Percentiles rank a stretch among this genome's conserved stretches.
Conservation (phyloP, 441 rosid species). For the Populus hybrid region DNA sequence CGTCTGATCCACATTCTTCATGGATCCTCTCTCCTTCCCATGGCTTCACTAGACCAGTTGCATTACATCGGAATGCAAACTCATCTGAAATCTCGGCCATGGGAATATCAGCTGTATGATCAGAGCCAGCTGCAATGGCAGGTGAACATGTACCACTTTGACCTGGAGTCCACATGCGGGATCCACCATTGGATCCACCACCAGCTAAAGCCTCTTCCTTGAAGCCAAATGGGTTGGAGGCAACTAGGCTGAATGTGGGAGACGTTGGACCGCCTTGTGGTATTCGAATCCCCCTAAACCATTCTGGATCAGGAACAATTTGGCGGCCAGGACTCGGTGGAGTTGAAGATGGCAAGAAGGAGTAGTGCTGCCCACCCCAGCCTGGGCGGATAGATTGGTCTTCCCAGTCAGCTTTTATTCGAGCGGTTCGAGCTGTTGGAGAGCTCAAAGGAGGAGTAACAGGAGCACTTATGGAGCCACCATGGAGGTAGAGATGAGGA, state of each 20-base stretch:
- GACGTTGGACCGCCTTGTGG: conserved; percentile 73
- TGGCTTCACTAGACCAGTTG: conserved; percentile 59
- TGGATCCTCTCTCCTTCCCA: conserved; percentile 92
- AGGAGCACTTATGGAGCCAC: conserved; percentile 80
- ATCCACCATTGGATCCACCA: conserved; percentile 30
- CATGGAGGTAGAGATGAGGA: conserved; percentile 40
- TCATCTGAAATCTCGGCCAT: conserved; percentile 65
- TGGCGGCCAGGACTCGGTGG: conserved; percentile 65
- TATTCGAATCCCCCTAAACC: conserved; percentile 59
- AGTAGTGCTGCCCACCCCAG: conserved; percentile 31
- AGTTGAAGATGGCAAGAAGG: conserved; percentile 54
- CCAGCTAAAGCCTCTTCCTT: conserved; percentile 40
- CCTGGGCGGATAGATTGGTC: conserved; percentile 26
- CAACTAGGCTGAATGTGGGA: conserved; percentile 74
- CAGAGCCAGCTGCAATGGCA: conserved; percentile 54
- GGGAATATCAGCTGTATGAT: conserved; percentile 54
- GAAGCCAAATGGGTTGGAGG: conserved; percentile 51
- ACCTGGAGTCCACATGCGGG: conserved; percentile 81
- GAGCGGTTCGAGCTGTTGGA: conserved; percentile 49
- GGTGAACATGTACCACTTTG: conserved; percentile 82
- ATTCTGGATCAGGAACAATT: conserved; percentile 51
- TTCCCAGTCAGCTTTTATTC: conserved; percentile 44
- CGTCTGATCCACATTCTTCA: conserved; percentile 66
- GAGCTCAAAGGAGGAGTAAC: conserved; percentile 78
- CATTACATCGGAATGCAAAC: conserved; percentile 63